These are phyloP conservation scores for Eleusine coracana DNA, from an alignment of 176 grass and related monocot genomes.

Conservation along the genomic window DNA sequence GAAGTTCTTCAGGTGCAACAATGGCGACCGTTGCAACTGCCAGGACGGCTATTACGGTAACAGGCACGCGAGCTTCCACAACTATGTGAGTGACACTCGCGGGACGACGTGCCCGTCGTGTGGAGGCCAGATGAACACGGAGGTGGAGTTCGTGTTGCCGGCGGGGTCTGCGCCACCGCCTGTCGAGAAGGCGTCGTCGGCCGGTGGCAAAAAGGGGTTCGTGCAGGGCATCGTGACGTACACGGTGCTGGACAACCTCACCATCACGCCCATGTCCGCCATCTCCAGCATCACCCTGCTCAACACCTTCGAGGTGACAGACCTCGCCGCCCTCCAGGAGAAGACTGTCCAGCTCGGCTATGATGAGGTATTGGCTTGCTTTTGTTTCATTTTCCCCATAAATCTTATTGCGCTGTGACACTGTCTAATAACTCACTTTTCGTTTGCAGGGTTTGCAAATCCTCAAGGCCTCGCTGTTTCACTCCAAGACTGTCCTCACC, in stretches of 20 bases:
- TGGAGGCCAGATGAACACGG: no score
- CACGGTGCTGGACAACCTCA: slow-evolving; percentile 36
- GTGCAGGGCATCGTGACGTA: slow-evolving; percentile 46
- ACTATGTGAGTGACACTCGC: no score
- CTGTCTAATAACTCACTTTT: no score
- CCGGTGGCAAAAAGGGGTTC: background rate
- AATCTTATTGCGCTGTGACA: no score
- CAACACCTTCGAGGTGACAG: slow-evolving; percentile 9
- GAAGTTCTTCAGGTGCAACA: background rate
- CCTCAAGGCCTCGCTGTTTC: slow-evolving; percentile 40
- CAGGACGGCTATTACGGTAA: no score
- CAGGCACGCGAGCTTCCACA: no score
- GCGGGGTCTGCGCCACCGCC: no score
- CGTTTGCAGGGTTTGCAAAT: slow-evolving; percentile 4
- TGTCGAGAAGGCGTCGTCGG: no score
- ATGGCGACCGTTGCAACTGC: no score
- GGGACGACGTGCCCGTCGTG: no score
- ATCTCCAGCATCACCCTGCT: slow-evolving; percentile 47
- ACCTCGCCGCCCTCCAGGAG: slow-evolving; percentile 20
- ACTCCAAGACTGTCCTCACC: slow-evolving; percentile 47
- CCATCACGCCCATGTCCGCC: slow-evolving; percentile 35
- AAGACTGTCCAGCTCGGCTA: slow-evolving; percentile 33
- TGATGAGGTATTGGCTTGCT: background rate
- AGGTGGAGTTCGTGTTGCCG: no score
- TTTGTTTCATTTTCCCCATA: no score